Base-by-base conservation (phyloP, 257 asterid species). In the Solanum pinnatisectum region DNA sequence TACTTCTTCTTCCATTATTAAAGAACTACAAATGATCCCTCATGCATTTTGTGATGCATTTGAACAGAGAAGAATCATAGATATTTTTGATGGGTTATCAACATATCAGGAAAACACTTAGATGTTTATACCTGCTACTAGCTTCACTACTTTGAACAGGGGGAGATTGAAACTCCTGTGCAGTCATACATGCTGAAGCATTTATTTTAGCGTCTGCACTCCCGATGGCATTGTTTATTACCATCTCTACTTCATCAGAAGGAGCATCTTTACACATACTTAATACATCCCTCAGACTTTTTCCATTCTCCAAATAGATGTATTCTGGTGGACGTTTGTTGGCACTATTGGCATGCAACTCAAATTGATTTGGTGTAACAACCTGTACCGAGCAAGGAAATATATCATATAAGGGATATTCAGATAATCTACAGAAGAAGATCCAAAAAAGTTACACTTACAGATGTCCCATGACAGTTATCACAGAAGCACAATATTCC, bases 281-380 rank as follows among this genome's bases (percentile, higher is more conserved):
- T 83, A 96, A 87, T 85, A 96, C 95, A 42, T 96, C 98, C 82
- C 94, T 90, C 10, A 96, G 94, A 68, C 90, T 90, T 85, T 90
- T 95, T 59, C 99, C 98, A 77, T 95, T 96, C 63, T 93, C 95
- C 93, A 96, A 90, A 91, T 89, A 93, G 18, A 95, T 94, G 86
- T 93, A 95, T 56, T 96, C 98, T 30, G 98, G 93, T 65, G 98
- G 98, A 33, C 95, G 95, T 89, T 94, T 96, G 91, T 93, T 93
- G 77, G 91, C 90, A 90, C 99, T 95, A 71, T 88, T 92, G 1
- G 99, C 98, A 87, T 97, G 99, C 85, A 91, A 39, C 88, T 97
- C 99, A 89, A 96, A 97, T 77, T 92, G 92, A 88, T 91, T 92
- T n/a, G 99, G 99, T 16, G 96, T 93, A 87, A 96, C 90, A 84